Evolutionary conservation across 331 rosid genomes (phyloP).

Genomic region (Saraca asoca): DNA sequence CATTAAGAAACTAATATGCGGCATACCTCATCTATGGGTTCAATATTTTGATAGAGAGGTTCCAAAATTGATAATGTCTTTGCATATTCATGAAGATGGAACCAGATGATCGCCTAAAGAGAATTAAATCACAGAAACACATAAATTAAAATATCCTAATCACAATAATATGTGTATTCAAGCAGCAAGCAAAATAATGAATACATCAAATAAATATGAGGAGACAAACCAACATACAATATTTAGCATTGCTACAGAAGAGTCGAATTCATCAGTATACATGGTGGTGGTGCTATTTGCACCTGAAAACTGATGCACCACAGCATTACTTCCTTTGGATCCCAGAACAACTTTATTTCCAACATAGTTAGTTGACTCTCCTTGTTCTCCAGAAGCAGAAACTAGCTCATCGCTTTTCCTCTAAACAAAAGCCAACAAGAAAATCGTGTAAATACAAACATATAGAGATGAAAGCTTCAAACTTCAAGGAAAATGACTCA

Average conservation of each 20-base stretch:
- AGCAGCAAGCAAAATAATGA: constrained; percentile 26
- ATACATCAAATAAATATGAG: constrained; percentile 3
- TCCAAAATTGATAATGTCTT: constrained; percentile 80
- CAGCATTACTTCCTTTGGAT: constrained; percentile 57
- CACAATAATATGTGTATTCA: constrained; percentile 18
- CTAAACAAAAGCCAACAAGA: constrained; percentile 50
- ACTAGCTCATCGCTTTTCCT: constrained; percentile 67
- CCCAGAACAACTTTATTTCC: constrained; percentile 65
- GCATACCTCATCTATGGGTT: constrained; percentile 85
- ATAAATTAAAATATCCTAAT: constrained; percentile 21
- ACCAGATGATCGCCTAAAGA: constrained; percentile 86
- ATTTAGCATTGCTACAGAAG: constrained; percentile 67
- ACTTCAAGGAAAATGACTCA: constrained; percentile 20
- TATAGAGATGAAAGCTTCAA: constrained; percentile 20
- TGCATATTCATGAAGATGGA: constrained; percentile 81
- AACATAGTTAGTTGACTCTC: constrained; percentile 50
- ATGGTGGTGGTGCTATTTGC: constrained; percentile 43
- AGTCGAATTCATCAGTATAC: constrained; percentile 75
- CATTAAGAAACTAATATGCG: constrained; percentile 2
- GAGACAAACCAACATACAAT: constrained; percentile 62
- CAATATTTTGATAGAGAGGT: constrained; percentile 89
- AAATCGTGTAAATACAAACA: constrained; percentile 27
- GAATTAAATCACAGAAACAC: constrained; percentile 25
- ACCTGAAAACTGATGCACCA: constrained; percentile 51
- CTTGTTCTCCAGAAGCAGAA: constrained; percentile 66